phyloP scores from a whole-genome alignment of 768 basidiomycete genomes.

The Naganishia vishniacii region DNA sequence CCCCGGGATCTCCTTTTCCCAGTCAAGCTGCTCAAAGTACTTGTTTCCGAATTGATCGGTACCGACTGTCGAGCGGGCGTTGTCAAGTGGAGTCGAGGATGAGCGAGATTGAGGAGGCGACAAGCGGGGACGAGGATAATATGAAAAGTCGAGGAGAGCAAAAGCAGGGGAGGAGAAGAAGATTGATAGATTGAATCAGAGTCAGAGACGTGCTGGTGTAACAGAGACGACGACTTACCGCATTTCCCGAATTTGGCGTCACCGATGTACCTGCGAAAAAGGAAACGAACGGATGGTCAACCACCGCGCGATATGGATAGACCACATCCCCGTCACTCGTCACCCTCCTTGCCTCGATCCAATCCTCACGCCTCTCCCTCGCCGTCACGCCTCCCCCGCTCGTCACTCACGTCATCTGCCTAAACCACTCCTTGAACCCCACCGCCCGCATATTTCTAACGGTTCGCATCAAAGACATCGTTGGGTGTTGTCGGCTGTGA shows the following conservation, averaged over 20 bases:
- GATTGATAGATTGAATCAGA: too few relatives aligned
- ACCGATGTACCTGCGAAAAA: constrained; percentile 70
- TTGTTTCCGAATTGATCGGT: constrained; percentile 69
- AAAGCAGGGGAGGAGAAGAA: background rate
- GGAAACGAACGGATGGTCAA: too few relatives aligned
- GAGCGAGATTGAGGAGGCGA: too few relatives aligned
- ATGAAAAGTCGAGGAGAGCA: background rate
- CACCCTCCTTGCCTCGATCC: background rate
- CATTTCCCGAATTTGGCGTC: constrained; percentile 81
- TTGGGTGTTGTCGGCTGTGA: constrained; percentile 39
- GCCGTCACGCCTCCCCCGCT: constrained; percentile 28
- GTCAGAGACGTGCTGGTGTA: too few relatives aligned
- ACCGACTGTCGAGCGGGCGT: too few relatives aligned
- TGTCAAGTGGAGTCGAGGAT: too few relatives aligned
- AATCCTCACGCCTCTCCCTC: constrained; percentile 8
- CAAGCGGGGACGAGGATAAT: background rate
- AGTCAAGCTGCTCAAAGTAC: constrained; percentile 87
- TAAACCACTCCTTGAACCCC: constrained; percentile 82
- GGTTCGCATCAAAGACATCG: constrained; percentile 70
- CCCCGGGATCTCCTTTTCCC: constrained; percentile 80
- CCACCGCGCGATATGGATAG: too few relatives aligned
- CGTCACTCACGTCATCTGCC: constrained; percentile 54
- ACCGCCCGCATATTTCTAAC: constrained; percentile 68
- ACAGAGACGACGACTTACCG: constrained; percentile 51
- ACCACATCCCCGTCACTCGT: too few relatives aligned